phyloP scores from a whole-genome alignment of 31 red algal genomes.

The Asparagopsis taxiformis region DNA sequence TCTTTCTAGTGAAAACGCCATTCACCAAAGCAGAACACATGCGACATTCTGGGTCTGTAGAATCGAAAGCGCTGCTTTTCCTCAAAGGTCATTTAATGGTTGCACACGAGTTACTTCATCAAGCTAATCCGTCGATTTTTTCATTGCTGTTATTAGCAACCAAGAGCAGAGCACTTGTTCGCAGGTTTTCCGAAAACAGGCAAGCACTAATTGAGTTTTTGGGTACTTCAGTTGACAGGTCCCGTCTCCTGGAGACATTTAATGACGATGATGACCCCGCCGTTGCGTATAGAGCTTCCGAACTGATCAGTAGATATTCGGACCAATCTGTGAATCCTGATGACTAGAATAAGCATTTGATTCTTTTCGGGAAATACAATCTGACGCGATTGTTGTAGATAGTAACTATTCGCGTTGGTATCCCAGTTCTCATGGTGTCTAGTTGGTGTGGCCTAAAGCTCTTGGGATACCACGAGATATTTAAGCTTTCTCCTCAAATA shows the following conservation, averaged over 20 bases:
- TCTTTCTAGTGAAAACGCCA: slow-evolving; percentile 25
- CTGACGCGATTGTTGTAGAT: too few relatives aligned
- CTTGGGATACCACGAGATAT: too few relatives aligned
- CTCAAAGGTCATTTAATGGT: slow-evolving; percentile 43
- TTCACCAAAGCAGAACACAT: slow-evolving; percentile 8
- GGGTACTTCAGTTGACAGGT: slow-evolving; percentile 6
- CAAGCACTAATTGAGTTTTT: slow-evolving; percentile 49
- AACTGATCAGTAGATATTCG: slow-evolving; percentile 33
- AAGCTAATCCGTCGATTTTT: slow-evolving; percentile 53
- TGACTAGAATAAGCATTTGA: too few relatives aligned
- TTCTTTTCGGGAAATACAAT: too few relatives aligned
- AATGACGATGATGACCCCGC: slow-evolving; percentile 42
- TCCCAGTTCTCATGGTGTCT: too few relatives aligned
- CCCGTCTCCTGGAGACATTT: slow-evolving; percentile 13
- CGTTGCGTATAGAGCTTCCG: slow-evolving; percentile 36
- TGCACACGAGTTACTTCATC: slow-evolving; percentile 17
- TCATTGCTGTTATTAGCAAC: slow-evolving; percentile 36
- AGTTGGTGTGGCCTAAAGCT: too few relatives aligned
- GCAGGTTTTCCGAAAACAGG: slow-evolving; percentile 39
- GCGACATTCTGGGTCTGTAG: slow-evolving; percentile 1
- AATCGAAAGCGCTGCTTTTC: slow-evolving; percentile 32
- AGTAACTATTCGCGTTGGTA: too few relatives aligned
- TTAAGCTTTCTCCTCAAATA: too few relatives aligned
- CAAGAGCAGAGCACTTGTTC: slow-evolving; percentile 3
- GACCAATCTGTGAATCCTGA: neutral